Conservation (phyloP, 805 yeast species). For the Sugiyamaella lignohabitans region DNA sequence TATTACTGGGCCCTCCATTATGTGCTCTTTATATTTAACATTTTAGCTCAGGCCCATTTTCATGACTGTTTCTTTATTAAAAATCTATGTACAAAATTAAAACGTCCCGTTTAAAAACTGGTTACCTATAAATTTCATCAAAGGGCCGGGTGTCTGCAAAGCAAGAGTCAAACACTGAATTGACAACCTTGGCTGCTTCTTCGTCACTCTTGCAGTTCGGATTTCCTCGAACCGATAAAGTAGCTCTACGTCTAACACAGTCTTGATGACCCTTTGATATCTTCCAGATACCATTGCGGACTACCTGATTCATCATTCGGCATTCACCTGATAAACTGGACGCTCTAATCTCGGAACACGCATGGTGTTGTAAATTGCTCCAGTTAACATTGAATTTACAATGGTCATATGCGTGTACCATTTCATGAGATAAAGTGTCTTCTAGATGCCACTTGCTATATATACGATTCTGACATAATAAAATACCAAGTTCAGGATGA, state of each 20-base stretch:
- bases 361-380: conserved; percentile 81
- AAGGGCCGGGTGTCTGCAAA: conserved; percentile 94
- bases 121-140: conserved; percentile 75
- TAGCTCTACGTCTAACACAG: conserved; percentile 86
- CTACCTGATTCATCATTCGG: conserved; percentile 77
- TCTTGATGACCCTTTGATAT: conserved; percentile 80
- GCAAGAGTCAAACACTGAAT: conserved; percentile 87
- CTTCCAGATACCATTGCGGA: conserved; percentile 44
- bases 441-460: conserved; percentile 73
- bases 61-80: neutral
- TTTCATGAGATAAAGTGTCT: conserved; percentile 87
- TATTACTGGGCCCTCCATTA: conserved; percentile 79
- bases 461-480: conserved; percentile 79
- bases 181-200: conserved; percentile 73
- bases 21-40: conserved; percentile 76
- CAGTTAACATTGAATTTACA: conserved; percentile 83
- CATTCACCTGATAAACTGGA: conserved; percentile 93
- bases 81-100: neutral
- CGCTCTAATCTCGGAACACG: conserved; percentile 94
- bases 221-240: conserved; percentile 74
- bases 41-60: conserved; percentile 37
- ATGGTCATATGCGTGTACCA: conserved; percentile 90
- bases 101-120: neutral
- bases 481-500: conserved; percentile 81
- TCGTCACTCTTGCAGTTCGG: conserved; percentile 70